These are phyloP conservation scores for Candida hispaniensis DNA, from an alignment of 805 yeast genomes.

Conservation along the genomic window DNA sequence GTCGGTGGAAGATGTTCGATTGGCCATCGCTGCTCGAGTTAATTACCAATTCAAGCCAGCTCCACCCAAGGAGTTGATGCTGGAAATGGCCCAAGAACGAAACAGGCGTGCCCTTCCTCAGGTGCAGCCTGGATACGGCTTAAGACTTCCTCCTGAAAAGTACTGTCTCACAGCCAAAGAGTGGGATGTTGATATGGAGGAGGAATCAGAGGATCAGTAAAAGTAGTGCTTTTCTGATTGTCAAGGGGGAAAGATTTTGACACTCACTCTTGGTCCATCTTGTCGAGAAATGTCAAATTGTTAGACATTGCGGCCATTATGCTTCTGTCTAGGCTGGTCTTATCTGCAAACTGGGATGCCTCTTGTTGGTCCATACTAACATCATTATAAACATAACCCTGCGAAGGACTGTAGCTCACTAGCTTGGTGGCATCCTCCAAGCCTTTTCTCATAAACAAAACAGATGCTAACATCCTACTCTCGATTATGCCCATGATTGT, in stretches of 20 bases:
- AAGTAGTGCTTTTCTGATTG: too few species aligned
- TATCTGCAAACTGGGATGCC: too few species aligned
- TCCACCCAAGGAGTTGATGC: constrained; percentile 82
- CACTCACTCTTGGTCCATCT: too few species aligned
- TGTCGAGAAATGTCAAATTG: too few species aligned
- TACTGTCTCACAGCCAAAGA: constrained; percentile 81
- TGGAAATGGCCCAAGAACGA: constrained; percentile 87
- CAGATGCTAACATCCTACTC: constrained; percentile 52
- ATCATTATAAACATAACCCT: constrained; percentile 42
- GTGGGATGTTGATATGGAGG: constrained; percentile 53
- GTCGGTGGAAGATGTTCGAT: constrained; percentile 78
- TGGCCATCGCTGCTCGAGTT: constrained; percentile 90
- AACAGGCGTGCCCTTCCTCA: constrained; percentile 86
- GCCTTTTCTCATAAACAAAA: constrained; percentile 37
- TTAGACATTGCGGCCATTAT: too few species aligned
- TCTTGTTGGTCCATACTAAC: too few species aligned
- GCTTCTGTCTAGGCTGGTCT: too few species aligned
- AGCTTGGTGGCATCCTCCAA: constrained; percentile 38
- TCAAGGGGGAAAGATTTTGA: too few species aligned
- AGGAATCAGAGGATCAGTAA: too few species aligned
- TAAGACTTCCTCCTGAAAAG: constrained; percentile 94
- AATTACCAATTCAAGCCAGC: constrained; percentile 93
- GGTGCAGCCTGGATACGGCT: constrained; percentile 82
- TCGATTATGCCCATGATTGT: constrained; percentile 58
- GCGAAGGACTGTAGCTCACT: constrained; percentile 48